These are phyloP conservation scores for Cucurbita pepo DNA, from an alignment of 306 rosid species.

Conservation along the genomic window DNA sequence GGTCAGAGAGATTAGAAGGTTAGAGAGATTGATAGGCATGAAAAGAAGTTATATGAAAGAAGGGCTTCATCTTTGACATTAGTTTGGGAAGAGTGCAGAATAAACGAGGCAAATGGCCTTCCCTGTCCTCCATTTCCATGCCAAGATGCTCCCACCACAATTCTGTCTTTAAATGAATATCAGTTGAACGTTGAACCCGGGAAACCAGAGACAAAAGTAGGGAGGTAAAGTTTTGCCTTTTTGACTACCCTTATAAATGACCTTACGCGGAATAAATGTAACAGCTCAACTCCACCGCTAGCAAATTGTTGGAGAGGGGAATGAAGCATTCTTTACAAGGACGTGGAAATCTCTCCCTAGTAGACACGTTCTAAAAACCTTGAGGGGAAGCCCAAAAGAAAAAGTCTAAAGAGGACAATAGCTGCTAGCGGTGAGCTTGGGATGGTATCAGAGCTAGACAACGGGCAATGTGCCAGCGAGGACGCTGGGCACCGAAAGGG, in stretches of 20 bases:
- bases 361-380: too few species aligned
- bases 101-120: slow-evolving; percentile 1
- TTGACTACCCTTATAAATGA: neutral
- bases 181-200: neutral
- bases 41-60: slow-evolving; percentile 1
- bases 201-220: neutral
- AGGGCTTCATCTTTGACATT: neutral
- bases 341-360: too few species aligned
- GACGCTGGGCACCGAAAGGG: too few species aligned
- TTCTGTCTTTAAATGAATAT: neutral
- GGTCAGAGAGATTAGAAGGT: neutral
- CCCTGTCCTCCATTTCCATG: neutral
- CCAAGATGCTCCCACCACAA: neutral
- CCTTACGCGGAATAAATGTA: neutral
- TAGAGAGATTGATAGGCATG: neutral
- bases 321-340: too few species aligned
- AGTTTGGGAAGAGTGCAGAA: neutral
- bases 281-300: too few species aligned
- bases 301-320: too few species aligned
- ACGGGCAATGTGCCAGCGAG: too few species aligned
- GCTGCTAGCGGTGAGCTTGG: too few species aligned
- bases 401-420: too few species aligned
- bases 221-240: neutral
- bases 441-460: too few species aligned
- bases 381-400: too few species aligned